Conservation (phyloP, 1,139 yeast genomes). For the Hyphopichia khmerensis region DNA sequence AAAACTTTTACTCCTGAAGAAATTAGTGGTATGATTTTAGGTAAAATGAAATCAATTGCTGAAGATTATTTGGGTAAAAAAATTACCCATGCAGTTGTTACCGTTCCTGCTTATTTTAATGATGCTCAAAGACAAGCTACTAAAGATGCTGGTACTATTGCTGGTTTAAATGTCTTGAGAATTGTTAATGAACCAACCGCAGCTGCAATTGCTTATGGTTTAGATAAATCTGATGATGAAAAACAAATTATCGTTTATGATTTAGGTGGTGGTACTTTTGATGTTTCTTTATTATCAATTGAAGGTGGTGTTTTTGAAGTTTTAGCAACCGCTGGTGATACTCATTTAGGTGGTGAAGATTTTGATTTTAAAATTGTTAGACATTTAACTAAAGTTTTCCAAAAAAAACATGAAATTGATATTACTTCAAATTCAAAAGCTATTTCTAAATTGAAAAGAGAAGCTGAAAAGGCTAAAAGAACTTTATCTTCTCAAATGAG, state of each 20-base stretch:
- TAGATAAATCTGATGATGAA: slow-evolving; percentile 68
- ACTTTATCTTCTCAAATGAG: slow-evolving; percentile 88
- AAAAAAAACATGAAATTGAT: slow-evolving; percentile 85
- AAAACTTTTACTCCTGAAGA: slow-evolving; percentile 85
- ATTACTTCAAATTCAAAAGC: slow-evolving; percentile 74
- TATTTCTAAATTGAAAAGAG: slow-evolving; percentile 87
- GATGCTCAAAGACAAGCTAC: slow-evolving; percentile 99
- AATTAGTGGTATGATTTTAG: slow-evolving; percentile 86
- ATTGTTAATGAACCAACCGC: slow-evolving; percentile 98
- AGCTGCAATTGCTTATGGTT: slow-evolving; percentile 96
- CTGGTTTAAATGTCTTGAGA: slow-evolving; percentile 91
- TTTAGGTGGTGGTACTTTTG: slow-evolving; percentile 58
- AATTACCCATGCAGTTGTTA: slow-evolving; percentile 92
- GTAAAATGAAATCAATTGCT: slow-evolving; percentile 91
- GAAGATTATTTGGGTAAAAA: slow-evolving; percentile 87
- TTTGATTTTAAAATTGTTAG: slow-evolving; percentile 87
- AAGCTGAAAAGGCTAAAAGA: slow-evolving; percentile 96
- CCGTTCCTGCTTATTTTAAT: slow-evolving; percentile 97
- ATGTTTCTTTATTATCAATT: slow-evolving; percentile 49
- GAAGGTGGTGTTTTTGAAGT: slow-evolving; percentile 57
- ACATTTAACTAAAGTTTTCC: slow-evolving; percentile 80
- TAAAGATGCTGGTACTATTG: slow-evolving; percentile 96
- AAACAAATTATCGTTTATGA: slow-evolving; percentile 52
- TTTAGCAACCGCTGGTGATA: slow-evolving; percentile 54
- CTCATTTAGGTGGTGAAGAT: slow-evolving; percentile 83